Evolutionary conservation across 257 asterid species (phyloP).

Genomic region (Datura wrightii): DNA sequence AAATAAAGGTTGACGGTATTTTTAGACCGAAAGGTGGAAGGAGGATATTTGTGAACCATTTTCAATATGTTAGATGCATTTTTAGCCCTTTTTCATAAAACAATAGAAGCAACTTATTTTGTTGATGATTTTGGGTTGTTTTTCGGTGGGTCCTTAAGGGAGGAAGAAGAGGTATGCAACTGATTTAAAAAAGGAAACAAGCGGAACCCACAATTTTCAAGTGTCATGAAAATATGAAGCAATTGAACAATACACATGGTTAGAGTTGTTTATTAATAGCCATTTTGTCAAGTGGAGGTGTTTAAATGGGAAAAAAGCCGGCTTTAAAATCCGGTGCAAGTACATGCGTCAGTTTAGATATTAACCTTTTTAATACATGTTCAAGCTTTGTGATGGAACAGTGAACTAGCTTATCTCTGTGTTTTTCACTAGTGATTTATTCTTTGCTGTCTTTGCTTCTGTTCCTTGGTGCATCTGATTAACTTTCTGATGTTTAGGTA

Average conservation of each 20-base stretch:
- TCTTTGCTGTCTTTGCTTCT: constrained; percentile 29
- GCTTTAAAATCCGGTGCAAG: constrained; percentile 2
- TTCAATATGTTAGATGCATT: no score
- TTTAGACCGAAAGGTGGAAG: no score
- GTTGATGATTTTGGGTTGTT: constrained; percentile 15
- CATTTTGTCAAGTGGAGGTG: constrained; percentile 18
- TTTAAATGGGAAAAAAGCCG: background rate
- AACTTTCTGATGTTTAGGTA: constrained; percentile 55
- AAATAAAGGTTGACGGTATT: no score
- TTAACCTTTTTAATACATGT: background rate
- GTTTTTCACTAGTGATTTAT: constrained; percentile 27
- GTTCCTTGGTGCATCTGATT: constrained; percentile 26
- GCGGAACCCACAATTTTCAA: background rate
- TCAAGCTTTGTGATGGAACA: constrained; percentile 26
- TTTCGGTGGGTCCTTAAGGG: background rate
- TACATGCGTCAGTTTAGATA: background rate
- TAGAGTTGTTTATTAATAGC: constrained; percentile 6
- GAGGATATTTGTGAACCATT: no score
- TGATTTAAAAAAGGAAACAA: background rate
- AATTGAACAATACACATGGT: background rate
- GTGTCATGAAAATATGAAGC: background rate
- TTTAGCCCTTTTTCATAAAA: no score
- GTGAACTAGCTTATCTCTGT: background rate
- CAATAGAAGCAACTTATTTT: no score
- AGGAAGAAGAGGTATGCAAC: constrained; percentile 6